Evolutionary conservation across 345 rosid species (phyloP), one percentile per base, ranked within the genome.

Genomic region (Rubroshorea leprosula): DNA sequence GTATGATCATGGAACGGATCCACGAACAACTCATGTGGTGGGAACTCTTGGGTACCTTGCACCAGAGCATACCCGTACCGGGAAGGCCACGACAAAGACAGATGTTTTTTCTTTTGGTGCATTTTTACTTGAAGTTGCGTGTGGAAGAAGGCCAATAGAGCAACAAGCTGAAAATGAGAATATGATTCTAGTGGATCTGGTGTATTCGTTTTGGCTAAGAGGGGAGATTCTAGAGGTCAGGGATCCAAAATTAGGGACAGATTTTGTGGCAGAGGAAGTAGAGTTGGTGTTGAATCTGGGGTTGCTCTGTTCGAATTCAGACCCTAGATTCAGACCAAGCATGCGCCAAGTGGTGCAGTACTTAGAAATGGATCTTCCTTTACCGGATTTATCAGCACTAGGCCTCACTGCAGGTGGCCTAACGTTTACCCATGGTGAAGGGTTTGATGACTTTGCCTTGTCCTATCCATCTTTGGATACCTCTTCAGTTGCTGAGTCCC

Each of bases 11-110:
- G 86, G 84, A 5, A 63, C 68, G 1, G 82, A 76, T 67, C 86
- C 86, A 13, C 83, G 67, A 60, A 82, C 88, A 0, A 85, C 92
- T 15, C 80, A 62, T 3, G 57, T 82, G 0, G 88, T 69, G 0
- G 86, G 92, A 0, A 85, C 88, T 0, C 63, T 78, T 20, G 92
- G 88, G 2, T 85, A 85, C 69, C 63, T 82, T 3, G 91, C 91
- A 3, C 92, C 92, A 5, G 88, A 85, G 38, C 78, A 73, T 53
- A 65, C 73, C 0, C 25, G 85, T 31, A 78, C 78, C 0, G 91
- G 91, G 11, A 79, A 75, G 48, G 79, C 86, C 17, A 80, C 83
- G 0, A 70, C 77, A 0, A 65, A 72, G 0, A 76, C 77, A 0
- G 86, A 85, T 61, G 86, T 80, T 1, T 85, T 66, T 23, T 74